Evolutionary conservation across 805 yeast species (phyloP), one percentile per base, ranked within the genome.

Genomic region (Pichia membranifaciens): DNA sequence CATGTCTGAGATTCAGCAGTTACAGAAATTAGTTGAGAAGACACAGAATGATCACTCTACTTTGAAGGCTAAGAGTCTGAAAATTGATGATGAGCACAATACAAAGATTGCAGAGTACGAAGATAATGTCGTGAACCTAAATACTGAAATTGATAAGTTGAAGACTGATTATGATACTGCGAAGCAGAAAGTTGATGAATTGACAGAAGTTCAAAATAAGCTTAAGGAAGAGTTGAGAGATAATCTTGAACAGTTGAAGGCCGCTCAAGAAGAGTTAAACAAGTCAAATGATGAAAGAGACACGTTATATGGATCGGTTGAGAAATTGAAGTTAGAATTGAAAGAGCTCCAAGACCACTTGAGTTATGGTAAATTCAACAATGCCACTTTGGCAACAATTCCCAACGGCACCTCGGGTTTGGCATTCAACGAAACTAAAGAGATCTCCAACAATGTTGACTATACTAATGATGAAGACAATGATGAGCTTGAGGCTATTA

Each of bases 261-360:
- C 69, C 31, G 82, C 88, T 2, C 81, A 78, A 64, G 74, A 72
- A 38, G 79, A 77, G 38, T 68, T 84, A 38, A 67, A 72, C 18
- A 79, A 79, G 46, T 76, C 80, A 48, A 81, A 79, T 53, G 75
- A 79, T 7, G 79, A 81, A 56, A 88, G 82, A 52, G 78, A 74
- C 43, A 85, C 84, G 53, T 70, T 83, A 63, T 81, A 80, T 60
- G 70, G 76, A 34, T 78, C 83, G 51, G 81, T 83, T 44, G 74
- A 72, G 49, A 75, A 74, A 55, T 66, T 78, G 57, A 76, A 75
- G 54, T 55, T 66, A 12, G 81, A 67, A 48, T 51, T 67, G 20
- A 51, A 54, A 10, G 65, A 62, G 36, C 45, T 67, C 43, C 68
- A 63, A 47, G 65, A 59, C 41, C 68, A 65, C 47, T 38, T 50